Base-by-base conservation (phyloP, 805 yeast genomes). In the Pichia exigua region DNA sequence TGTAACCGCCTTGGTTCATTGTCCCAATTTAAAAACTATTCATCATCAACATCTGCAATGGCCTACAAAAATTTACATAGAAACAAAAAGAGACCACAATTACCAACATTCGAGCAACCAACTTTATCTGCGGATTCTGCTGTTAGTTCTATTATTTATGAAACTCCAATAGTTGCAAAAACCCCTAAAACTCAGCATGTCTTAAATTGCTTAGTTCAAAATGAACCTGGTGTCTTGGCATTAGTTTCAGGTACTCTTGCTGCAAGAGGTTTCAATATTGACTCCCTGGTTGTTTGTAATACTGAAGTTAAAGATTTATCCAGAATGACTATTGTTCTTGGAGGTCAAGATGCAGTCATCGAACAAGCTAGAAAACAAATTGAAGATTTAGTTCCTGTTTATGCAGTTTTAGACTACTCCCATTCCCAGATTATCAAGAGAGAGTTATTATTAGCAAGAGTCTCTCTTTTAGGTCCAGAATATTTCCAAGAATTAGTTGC, bases 291-390 rank as follows among this genome's bases (percentile, higher is more conserved):
- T 53, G 99, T 94, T 45, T 92, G 97, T 68, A 87, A 84, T 73
- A 94, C 99, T 41, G 98, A 92, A 68, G 97, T 94, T 54, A 82
- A 85, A 69, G 97, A 94, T 66, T 77, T 94, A 60, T 87, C 96
- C 30, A 80, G 99, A 68, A 94, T 94, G 99, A 94, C 99, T 9
- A 88, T 94, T 61, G 96, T 89, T 12, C 75, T 94, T 62, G 84
- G 83, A 52, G 99, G 98, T 55, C 95, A 89, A 69, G 96, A 92
- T 64, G 97, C 94, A 26, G 90, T 94, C 48, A 85, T 94, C 59
- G 99, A 94, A 69, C 99, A 94, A 74, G 98, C 97, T 2, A 82
- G 99, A 70, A 85, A 97, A 70, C 99, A 94, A 71, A 86, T 94
- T 55, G 99, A 94, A 73, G 97, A 94, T 64, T 79, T 94, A 66